phyloP scores from a whole-genome alignment of 1,284 basidiomycete genomes.

The Rhodotorula sp. region DNA sequence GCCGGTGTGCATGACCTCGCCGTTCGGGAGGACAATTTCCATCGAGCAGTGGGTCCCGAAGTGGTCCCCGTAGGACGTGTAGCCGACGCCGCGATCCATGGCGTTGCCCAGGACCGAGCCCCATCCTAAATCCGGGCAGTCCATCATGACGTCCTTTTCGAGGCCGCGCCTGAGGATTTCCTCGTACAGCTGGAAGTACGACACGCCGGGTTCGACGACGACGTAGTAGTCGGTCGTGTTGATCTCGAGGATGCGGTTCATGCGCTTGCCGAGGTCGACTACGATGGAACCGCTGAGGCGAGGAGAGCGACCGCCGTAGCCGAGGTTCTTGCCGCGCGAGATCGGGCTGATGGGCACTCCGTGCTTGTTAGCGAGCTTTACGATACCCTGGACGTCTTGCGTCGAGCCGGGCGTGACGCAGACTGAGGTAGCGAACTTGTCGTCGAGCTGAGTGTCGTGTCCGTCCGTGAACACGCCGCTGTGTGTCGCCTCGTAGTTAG shows the following conservation, averaged over 20 bases:
- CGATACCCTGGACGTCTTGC: constrained; percentile 39
- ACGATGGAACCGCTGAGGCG: constrained; percentile 39
- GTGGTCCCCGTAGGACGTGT: constrained; percentile 35
- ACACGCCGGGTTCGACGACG: constrained; percentile 43
- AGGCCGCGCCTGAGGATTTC: constrained; percentile 30
- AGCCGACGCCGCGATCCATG: constrained; percentile 40
- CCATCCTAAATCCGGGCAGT: constrained; percentile 33
- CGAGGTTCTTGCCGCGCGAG: constrained; percentile 42
- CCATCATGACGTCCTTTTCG: constrained; percentile 41
- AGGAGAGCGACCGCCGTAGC: constrained; percentile 42
- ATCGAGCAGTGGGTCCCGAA: constrained; percentile 41
- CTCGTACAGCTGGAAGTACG: constrained; percentile 43
- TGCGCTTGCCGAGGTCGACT: constrained; percentile 39
- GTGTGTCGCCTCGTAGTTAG: neutral
- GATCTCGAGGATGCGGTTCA: constrained; percentile 43
- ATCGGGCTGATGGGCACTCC: constrained; percentile 37
- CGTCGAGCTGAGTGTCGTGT: constrained; percentile 4
- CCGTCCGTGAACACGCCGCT: neutral
- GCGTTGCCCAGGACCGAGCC: constrained; percentile 42
- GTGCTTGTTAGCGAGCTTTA: constrained; percentile 41
- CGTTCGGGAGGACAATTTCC: constrained; percentile 42
- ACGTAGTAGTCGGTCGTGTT: constrained; percentile 37
- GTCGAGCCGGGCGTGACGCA: constrained; percentile 11
- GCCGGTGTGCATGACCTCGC: constrained; percentile 42
- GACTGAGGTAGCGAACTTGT: neutral